phyloP scores from a whole-genome alignment of 169 alveolate species.

The Plasmodium relictum region DNA sequence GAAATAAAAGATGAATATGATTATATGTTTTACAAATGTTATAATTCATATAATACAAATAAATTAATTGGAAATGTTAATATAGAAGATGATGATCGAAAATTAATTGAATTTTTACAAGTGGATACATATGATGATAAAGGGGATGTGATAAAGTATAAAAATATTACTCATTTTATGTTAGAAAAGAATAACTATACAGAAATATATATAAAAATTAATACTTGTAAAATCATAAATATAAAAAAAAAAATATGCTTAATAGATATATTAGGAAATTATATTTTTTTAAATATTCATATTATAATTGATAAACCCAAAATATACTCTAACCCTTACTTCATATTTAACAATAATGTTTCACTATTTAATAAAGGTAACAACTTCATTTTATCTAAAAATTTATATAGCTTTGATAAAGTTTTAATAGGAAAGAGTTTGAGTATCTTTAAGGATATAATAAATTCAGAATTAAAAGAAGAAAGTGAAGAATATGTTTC shows the following conservation, averaged over 20 bases:
- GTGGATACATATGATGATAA: conserved; percentile 41
- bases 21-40: conserved; percentile 28
- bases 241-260: conserved; percentile 56
- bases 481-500: conserved; percentile 32
- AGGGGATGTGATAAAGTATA: conserved; percentile 37
- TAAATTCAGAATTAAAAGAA: conserved; percentile 26
- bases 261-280: conserved; percentile 57
- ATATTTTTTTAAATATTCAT: conserved; percentile 39
- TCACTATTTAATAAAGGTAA: conserved; percentile 30
- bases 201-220: conserved; percentile 49
- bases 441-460: conserved; percentile 24
- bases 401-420: conserved; percentile 42
- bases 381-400: conserved; percentile 32
- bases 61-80: conserved; percentile 15
- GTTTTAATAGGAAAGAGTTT: conserved; percentile 49
- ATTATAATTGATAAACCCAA: conserved; percentile 61
- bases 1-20: conserved; percentile 71
- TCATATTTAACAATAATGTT: conserved; percentile 59
- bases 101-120: conserved; percentile 45
- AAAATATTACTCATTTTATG: conserved; percentile 64
- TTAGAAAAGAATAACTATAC: conserved; percentile 38
- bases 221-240: conserved; percentile 54
- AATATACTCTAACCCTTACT: conserved; percentile 67
- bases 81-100: conserved; percentile 6
- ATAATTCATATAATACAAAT: conserved; percentile 1